Conservation (phyloP, 2,329 filamentous ascomycete genomes). For the Zarea fungicola region DNA sequence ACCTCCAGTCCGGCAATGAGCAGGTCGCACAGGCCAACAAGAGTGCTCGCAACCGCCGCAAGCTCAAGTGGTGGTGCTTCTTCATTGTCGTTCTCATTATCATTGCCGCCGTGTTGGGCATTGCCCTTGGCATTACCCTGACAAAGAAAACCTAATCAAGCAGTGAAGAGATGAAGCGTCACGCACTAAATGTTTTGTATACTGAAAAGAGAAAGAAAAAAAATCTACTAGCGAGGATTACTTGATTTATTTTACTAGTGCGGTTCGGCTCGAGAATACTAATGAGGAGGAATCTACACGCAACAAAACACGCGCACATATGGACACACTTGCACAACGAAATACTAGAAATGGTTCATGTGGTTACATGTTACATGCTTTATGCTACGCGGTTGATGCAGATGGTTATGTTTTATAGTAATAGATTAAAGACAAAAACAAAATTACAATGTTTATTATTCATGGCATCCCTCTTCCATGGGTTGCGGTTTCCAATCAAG, state of each 20-base stretch:
- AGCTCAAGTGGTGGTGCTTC: constrained; percentile 79
- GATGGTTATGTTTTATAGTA: no score
- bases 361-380: no score
- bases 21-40: constrained; percentile 65
- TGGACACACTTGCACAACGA: no score
- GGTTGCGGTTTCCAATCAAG: not conserved
- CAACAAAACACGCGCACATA: no score
- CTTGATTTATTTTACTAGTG: not conserved
- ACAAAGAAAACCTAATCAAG: constrained; percentile 17
- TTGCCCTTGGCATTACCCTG: constrained; percentile 48
- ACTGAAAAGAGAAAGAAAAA: not conserved
- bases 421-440: no score
- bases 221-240: constrained; percentile 3
- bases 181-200: not conserved
- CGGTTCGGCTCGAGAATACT: not conserved
- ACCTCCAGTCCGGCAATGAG: constrained; percentile 64
- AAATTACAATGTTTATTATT: no score
- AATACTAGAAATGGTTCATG: no score
- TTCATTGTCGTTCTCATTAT: constrained; percentile 55
- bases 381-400: no score
- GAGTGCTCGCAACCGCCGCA: constrained; percentile 60
- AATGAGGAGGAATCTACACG: constrained; percentile 7
- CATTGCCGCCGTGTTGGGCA: constrained; percentile 48
- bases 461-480: no score
- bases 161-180: no score